Evolutionary conservation across 805 yeast species (phyloP).

Genomic region (Lachancea thermotolerans): DNA sequence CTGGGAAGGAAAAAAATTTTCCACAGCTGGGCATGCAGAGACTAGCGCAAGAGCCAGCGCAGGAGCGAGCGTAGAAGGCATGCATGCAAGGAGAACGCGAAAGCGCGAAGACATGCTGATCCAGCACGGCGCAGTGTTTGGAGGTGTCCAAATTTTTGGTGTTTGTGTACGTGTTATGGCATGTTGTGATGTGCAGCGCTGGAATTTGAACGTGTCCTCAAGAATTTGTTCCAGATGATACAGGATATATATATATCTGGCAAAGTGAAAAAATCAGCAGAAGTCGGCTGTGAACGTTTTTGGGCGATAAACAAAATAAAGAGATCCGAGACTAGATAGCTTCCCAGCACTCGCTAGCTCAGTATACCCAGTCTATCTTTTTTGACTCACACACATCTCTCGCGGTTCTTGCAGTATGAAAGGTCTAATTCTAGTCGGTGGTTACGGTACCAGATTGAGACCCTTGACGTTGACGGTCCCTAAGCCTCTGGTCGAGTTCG

Average conservation of each 20-base stretch:
- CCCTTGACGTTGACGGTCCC: conserved; percentile 93
- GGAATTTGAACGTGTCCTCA: neutral
- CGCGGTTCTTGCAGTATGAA: conserved; percentile 46
- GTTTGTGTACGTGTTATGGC: neutral
- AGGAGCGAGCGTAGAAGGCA: neutral
- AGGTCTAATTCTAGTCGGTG: conserved; percentile 97
- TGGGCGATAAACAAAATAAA: neutral
- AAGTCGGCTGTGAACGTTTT: neutral
- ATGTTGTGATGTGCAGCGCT: too few relatives aligned
- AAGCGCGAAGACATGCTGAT: neutral
- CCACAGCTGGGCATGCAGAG: neutral
- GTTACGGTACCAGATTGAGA: conserved; percentile 99
- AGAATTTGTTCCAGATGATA: neutral
- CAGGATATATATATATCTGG: neutral
- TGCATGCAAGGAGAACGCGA: neutral
- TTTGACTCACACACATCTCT: neutral
- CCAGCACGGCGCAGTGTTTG: neutral
- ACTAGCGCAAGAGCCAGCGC: neutral
- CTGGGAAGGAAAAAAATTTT: neutral
- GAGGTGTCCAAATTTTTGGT: neutral
- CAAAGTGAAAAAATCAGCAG: neutral
- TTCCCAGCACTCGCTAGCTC: neutral
- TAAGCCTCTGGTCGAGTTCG: conserved; percentile 96
- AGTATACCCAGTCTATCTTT: neutral
- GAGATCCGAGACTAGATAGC: neutral